Evolutionary conservation across 106 monocot species (phyloP), one percentile per base, ranked within the genome.

Genomic region (Dendrobium huoshanense): DNA sequence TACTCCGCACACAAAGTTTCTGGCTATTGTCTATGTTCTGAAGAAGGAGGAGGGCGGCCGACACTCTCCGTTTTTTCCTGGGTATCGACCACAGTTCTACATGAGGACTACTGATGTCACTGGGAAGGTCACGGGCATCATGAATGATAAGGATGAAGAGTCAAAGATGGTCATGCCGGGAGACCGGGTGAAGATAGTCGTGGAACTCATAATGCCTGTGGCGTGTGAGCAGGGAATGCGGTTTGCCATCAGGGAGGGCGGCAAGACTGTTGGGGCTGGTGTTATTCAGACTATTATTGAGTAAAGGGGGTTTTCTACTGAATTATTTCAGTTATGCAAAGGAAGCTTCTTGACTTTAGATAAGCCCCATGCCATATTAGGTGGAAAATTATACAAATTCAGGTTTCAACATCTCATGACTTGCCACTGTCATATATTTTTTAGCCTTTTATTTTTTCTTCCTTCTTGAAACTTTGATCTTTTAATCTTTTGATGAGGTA

Each of bases 1-100:
- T 77, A 94, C 94, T 4, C 94, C 94, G 2, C 94, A 94, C 84
- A 88, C 87, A 20, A 91, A 94, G 75, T 94, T 94, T 41, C 33
- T 20, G 0, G 89, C 91, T 17, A 85, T 91, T 41, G 94, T 94
- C 22, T 94, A 94, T 27, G 88, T 94, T 18, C 81, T 94, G 5
- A 94, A 91, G 84, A 94, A 91, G 78, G 94, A 94, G 68, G 94
- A 94, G 76, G 94, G 94, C 8, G 94, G 94, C 18, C 76, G 94
- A 41, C 94, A 94, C 73, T 91, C 91, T 2, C 94, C 94, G 11
- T 94, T 94, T 79, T 91, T 91, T 41, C 75, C 82, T 0, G 91
- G 91, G 16, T 94, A 94, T 80, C 54, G 89, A 41, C 91, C 94
- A 2, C 91, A 91, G 81, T 94, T 94, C 77, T 94, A 91, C 79